These are phyloP conservation scores for Leccinum disarticulatum DNA, from an alignment of 768 basidiomycete species.

Conservation along the genomic window DNA sequence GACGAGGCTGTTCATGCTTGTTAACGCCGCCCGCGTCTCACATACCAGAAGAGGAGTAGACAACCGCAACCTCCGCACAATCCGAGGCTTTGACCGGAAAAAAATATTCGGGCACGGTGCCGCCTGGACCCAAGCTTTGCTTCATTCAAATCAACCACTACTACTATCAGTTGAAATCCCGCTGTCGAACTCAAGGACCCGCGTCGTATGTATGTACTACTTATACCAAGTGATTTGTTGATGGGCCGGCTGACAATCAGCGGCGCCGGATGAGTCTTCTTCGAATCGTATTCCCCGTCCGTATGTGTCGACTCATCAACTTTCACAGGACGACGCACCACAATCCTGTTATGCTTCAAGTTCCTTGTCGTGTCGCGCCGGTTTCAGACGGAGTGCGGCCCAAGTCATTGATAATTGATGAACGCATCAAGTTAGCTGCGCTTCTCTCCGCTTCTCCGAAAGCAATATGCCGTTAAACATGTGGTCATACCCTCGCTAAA, in stretches of 20 bases:
- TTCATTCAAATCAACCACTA: background rate
- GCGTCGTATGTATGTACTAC: background rate
- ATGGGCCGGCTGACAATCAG: background rate
- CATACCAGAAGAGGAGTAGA: background rate
- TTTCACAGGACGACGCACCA: background rate
- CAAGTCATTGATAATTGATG: background rate
- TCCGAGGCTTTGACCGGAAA: background rate
- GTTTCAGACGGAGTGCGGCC: background rate
- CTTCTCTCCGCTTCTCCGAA: background rate
- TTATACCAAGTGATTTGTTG: background rate
- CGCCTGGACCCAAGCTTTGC: background rate
- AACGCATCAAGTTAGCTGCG: background rate
- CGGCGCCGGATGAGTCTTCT: background rate
- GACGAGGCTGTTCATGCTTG: background rate
- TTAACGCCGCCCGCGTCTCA: background rate
- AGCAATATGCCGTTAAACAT: background rate
- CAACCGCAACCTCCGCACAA: background rate
- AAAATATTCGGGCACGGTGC: background rate
- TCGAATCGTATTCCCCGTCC: background rate
- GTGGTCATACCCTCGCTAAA: background rate
- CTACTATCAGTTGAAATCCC: background rate
- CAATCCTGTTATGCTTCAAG: background rate
- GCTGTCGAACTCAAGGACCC: background rate
- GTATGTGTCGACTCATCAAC: background rate
- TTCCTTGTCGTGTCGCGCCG: background rate